Base-by-base conservation (phyloP, 352 stramenopile genomes). In the Phytophthora pistaciae region DNA sequence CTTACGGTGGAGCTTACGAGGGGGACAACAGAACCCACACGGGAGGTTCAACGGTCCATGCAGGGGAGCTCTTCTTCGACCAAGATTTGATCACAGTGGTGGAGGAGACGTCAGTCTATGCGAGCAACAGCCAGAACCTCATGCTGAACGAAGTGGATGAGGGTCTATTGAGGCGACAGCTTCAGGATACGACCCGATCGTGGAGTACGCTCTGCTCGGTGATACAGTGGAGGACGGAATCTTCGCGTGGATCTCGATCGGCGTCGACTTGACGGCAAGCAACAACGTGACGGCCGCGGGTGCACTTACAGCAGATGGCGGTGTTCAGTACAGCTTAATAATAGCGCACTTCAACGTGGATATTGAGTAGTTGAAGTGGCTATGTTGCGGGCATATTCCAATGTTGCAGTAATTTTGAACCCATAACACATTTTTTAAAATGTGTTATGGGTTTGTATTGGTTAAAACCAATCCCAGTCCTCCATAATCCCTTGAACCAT, bases 181-280 rank as follows among this genome's bases (percentile, higher is more conserved):
- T 42, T 42, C 36, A 42, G 36, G 36, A 5, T 42, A 42, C 11
- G 36, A 42, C 36, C 36, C 36, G 3, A 16, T 42, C 36, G 1
- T 42, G 36, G 36, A 42, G 14, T 42, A 42, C 36, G 11, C 11
- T 42, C 6, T 42, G 11, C 36, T 42, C 36, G 36, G 36, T 61
- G 55, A 65, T 31, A 52, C 56, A n/a, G 16, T 71, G 21, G 48
- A 71, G 23, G 64, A 61, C 36, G 64, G 64, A n/a, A 18, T 71
- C 14, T 71, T 72, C 40, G 66, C 53, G 5, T 73, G 59, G 59
- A 73, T 73, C 46, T 68, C 59, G 16, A 64, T 73, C 23, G 66
- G 48, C 16, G 42, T 74, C n/a, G 60, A 74, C 55, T 50, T 74
- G 42, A 68, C 66, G 6, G 36, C 49, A 23, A 56, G 59, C 33